Base-by-base conservation (phyloP, 805 yeast genomes). In the Candida succiphila region DNA sequence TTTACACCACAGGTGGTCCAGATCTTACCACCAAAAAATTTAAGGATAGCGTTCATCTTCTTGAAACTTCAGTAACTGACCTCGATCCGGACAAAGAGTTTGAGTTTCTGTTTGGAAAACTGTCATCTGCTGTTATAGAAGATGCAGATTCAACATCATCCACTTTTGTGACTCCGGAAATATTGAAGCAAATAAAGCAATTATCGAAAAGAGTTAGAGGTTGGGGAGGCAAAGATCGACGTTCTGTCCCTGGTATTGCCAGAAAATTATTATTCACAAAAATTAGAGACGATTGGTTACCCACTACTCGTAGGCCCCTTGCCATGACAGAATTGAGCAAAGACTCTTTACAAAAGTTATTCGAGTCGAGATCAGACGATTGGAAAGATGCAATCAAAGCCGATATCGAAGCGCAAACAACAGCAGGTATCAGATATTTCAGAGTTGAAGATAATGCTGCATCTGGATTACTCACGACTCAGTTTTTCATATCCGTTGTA, bases 211-310 rank as follows among this genome's bases (percentile, higher is more conserved):
- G 69, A n/a, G 74, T 83, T 1, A 66, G 83, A 45, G 87, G 86
- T 17, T 85, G 95, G 95, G 81, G 86, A 29, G 94, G 94, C 0
- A 70, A 72, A 40, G 94, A 84, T 46, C 72, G 78, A 40, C 57
- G 80, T 31, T 60, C 74, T 5, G 72, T 83, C 3, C 95, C 95
- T 0, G 89, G 89, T 19, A 72, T 84, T 1, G 56, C 74, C 0
- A 66, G 86, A 40, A 80, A 81, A 44, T 57, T 85, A 31, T 61
- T 70, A 10, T 60, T 86, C 39, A 76, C 94, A 0, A 77, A 78
- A 45, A 74, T 85, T 29, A 70, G 81, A 49, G 87, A 81, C 38
- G 88, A 82, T 49, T 84, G 88, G 84, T 49, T 82, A 7, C 94
- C 94, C 1, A 73, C 84, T 0, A 57, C 68, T 19, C 64, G 67